These are phyloP conservation scores for Wallacemonas sp. DNA, from an alignment of 208 protist genomes.

Conservation along the genomic window DNA sequence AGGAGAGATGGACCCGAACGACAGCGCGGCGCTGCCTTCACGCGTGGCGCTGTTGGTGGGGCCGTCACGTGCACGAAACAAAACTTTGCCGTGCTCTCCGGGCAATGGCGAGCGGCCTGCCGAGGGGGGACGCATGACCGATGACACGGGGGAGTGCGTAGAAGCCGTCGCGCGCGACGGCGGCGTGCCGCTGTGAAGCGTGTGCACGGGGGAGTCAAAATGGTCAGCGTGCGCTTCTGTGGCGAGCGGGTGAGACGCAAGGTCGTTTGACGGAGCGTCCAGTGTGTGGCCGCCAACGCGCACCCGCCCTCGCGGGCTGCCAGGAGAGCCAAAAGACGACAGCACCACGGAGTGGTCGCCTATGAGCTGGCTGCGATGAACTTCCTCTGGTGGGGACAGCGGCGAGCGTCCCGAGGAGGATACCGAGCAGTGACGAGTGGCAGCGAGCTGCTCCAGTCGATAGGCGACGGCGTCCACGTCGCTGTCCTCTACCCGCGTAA, in stretches of 20 bases:
- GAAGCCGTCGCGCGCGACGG: too few species aligned
- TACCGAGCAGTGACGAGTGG: too few species aligned
- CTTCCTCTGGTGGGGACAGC: too few species aligned
- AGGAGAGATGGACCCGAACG: not conserved
- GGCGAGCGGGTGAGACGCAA: too few species aligned
- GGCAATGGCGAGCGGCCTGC: not conserved
- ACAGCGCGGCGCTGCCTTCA: not conserved
- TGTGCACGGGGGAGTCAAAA: not conserved
- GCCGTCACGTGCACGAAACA: not conserved
- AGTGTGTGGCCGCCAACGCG: too few species aligned
- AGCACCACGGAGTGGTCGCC: constrained; percentile 1
- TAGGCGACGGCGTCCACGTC: constrained; percentile 2
- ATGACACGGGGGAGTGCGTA: not conserved
- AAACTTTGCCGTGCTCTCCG: not conserved
- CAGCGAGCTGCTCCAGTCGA: not conserved
- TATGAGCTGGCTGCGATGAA: not conserved
- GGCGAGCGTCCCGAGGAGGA: too few species aligned
- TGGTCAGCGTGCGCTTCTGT: too few species aligned
- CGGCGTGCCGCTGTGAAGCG: too few species aligned
- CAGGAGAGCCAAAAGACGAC: not conserved
- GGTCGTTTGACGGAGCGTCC: too few species aligned
- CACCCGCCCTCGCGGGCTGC: too few species aligned
- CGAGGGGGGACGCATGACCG: not conserved
- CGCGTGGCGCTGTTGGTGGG: not conserved
- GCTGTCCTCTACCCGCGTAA: not conserved